These are phyloP conservation scores for Rehmannia glutinosa DNA, from an alignment of 257 asterid species.

Conservation along the genomic window DNA sequence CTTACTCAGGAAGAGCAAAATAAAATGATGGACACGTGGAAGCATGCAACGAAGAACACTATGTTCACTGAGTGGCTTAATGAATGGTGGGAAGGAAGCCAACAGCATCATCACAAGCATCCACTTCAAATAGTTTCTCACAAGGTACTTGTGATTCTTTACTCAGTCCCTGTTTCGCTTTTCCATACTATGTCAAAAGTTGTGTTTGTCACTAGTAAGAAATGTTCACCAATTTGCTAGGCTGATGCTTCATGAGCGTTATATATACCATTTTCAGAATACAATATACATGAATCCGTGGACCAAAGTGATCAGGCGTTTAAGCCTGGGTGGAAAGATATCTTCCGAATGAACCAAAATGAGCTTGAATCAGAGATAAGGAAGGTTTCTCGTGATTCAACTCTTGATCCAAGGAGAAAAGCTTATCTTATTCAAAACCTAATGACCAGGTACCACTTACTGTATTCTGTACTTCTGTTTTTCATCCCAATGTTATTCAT, in stretches of 20 bases:
- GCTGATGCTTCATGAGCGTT: too few relatives aligned
- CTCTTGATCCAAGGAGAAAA: slow-evolving; percentile 97
- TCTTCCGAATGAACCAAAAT: slow-evolving; percentile 94
- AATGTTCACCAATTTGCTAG: neutral
- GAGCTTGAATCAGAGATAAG: slow-evolving; percentile 97
- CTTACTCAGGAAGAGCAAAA: slow-evolving; percentile 97
- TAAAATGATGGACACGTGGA: slow-evolving; percentile 94
- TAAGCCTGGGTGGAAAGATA: slow-evolving; percentile 99
- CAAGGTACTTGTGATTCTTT: slow-evolving; percentile 43
- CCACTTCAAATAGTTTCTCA: slow-evolving; percentile 45
- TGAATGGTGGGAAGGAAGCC: slow-evolving; percentile 95
- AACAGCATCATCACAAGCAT: slow-evolving; percentile 35
- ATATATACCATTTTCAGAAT: slow-evolving; percentile 35
- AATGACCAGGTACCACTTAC: slow-evolving; percentile 72
- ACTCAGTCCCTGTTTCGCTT: neutral
- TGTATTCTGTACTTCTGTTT: neutral
- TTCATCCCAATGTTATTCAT: neutral
- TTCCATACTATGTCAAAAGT: neutral
- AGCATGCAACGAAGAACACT: slow-evolving; percentile 92
- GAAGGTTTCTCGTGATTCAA: slow-evolving; percentile 88
- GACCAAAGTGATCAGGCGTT: slow-evolving; percentile 72
- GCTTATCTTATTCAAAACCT: slow-evolving; percentile 93
- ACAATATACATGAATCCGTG: slow-evolving; percentile 58
- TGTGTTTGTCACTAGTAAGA: slow-evolving; percentile 9
- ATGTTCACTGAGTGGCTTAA: slow-evolving; percentile 98